These are phyloP conservation scores for Nicotiana benthamiana DNA, from an alignment of 257 asterid species.

Conservation along the genomic window DNA sequence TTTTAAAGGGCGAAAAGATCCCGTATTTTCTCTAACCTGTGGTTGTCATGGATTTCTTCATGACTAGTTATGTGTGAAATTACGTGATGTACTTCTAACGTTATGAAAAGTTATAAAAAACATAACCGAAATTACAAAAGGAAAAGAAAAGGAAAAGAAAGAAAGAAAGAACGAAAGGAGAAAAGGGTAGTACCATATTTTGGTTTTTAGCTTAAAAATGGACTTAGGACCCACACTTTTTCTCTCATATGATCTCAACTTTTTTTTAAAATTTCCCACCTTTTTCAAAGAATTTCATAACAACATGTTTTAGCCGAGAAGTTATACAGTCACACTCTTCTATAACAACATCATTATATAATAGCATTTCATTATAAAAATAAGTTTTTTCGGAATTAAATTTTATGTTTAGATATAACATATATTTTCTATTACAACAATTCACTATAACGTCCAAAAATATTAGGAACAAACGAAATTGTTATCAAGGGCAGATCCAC, in stretches of 20 bases:
- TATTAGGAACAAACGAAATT: too few species aligned
- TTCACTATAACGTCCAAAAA: too few species aligned
- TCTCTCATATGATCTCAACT: constrained; percentile 6
- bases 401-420: too few species aligned
- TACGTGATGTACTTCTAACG: background rate
- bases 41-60: constrained; percentile 4
- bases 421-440: too few species aligned
- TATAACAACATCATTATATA: too few species aligned
- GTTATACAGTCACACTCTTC: background rate
- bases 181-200: background rate
- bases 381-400: too few species aligned
- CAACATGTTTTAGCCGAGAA: constrained; percentile 9
- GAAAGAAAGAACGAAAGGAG: background rate
- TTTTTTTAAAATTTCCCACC: background rate
- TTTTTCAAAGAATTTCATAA: background rate
- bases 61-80: background rate
- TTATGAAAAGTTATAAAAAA: background rate
- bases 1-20: too few species aligned
- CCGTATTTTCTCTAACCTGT: background rate
- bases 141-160: background rate
- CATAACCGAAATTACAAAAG: background rate
- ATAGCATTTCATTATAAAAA: too few species aligned
- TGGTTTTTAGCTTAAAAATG: constrained; percentile 8
- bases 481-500: too few species aligned
- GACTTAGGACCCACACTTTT: background rate